Evolutionary conservation across 2,329 filamentous ascomycete species (phyloP).

Genomic region (Dryadomyces quercivorus): DNA sequence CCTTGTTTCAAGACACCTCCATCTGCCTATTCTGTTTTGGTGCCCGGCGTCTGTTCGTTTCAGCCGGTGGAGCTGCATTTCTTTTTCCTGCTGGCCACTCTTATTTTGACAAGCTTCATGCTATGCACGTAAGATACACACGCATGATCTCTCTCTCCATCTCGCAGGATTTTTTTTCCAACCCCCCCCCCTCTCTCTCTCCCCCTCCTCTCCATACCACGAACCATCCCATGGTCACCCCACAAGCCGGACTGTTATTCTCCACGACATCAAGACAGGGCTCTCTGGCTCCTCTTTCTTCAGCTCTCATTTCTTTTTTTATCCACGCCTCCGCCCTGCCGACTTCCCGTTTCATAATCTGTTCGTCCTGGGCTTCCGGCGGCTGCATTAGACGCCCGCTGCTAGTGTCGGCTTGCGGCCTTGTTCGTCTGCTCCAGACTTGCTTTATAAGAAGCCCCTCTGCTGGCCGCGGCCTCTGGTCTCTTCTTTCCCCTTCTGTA

Average conservation of each 20-base stretch:
- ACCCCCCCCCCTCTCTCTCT: neutral
- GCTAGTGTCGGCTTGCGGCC: neutral
- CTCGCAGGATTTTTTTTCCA: slow-evolving; percentile 26
- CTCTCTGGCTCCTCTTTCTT: slow-evolving; percentile 15
- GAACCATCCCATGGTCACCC: neutral
- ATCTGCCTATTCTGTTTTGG: slow-evolving; percentile 15
- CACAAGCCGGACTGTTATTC: neutral
- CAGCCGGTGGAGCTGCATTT: neutral
- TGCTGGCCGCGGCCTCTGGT: neutral
- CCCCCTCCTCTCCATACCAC: neutral
- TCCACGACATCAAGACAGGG: no score
- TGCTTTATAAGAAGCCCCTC: slow-evolving; percentile 11
- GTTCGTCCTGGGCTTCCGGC: neutral
- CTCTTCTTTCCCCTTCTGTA: neutral
- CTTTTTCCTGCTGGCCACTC: slow-evolving; percentile 11
- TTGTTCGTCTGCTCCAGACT: neutral
- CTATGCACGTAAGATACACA: no score
- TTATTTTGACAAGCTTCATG: slow-evolving; percentile 19
- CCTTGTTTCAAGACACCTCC: slow-evolving; percentile 35
- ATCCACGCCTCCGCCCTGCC: neutral
- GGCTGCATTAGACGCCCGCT: slow-evolving; percentile 4
- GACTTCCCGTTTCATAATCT: neutral
- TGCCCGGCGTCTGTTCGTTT: slow-evolving; percentile 17
- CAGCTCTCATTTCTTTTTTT: slow-evolving; percentile 9
- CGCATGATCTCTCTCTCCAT: slow-evolving; percentile 17